phyloP scores from a whole-genome alignment of 2,329 filamentous ascomycete genomes.

The Exserohilum rostratum region DNA sequence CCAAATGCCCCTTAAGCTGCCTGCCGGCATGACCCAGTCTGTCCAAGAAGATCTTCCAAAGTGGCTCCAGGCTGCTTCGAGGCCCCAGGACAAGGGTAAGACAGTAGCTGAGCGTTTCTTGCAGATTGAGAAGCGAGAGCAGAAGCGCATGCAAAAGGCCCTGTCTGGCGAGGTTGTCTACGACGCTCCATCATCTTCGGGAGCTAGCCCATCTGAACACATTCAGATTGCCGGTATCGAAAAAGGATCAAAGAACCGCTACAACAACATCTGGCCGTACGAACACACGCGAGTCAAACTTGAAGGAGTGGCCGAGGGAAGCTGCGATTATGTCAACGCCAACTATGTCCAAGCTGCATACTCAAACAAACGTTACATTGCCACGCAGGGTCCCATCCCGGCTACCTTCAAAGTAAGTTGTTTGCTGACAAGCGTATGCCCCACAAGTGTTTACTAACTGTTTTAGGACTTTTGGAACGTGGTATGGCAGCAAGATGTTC shows the following conservation, averaged over 20 bases:
- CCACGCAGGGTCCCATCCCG: conserved; percentile 90
- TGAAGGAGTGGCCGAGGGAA: conserved; percentile 67
- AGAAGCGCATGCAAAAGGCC: conserved; percentile 90
- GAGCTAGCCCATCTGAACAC: conserved; percentile 49
- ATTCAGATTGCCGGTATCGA: conserved; percentile 90
- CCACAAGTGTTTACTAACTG: conserved; percentile 19
- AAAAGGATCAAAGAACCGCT: conserved; percentile 92
- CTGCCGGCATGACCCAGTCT: conserved; percentile 57
- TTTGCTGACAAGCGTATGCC: neutral
- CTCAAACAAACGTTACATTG: conserved; percentile 93
- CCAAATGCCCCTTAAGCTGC: conserved; percentile 69
- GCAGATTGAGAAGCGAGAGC: conserved; percentile 80
- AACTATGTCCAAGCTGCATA: conserved; percentile 80
- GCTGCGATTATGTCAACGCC: conserved; percentile 95
- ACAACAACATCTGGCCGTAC: conserved; percentile 97
- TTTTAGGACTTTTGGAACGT: conserved; percentile 94
- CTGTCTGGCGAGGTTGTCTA: conserved; percentile 66
- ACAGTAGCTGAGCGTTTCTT: conserved; percentile 82
- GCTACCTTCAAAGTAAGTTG: conserved; percentile 82
- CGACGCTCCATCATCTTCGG: conserved; percentile 48
- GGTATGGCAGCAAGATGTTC: conserved; percentile 94
- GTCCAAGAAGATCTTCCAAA: conserved; percentile 65
- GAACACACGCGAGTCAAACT: conserved; percentile 90
- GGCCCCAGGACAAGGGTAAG: conserved; percentile 74
- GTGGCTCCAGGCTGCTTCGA: conserved; percentile 77